Evolutionary conservation across 2,329 filamentous ascomycete genomes (phyloP).

Genomic region (Coleophoma crateriformis): DNA sequence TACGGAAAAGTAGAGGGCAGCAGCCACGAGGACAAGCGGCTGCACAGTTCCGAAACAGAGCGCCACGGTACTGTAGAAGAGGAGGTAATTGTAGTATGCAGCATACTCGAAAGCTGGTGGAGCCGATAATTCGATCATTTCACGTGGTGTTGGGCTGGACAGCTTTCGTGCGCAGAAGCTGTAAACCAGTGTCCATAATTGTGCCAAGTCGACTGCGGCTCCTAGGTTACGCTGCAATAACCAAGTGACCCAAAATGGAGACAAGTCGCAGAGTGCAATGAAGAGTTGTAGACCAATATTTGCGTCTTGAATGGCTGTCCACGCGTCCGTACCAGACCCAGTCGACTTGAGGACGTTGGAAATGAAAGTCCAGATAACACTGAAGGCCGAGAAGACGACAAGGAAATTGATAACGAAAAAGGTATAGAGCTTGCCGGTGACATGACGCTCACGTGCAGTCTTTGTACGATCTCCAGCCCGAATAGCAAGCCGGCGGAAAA

Average conservation of each 20-base stretch:
- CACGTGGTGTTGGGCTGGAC: conserved; percentile 78
- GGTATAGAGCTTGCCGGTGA: conserved; percentile 82
- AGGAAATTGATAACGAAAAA: conserved; percentile 99
- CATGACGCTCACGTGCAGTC: conserved; percentile 85
- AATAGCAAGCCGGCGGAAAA: conserved; percentile 83
- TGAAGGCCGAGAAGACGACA: conserved; percentile 89
- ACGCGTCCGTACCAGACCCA: conserved; percentile 51
- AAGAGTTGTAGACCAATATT: conserved; percentile 62
- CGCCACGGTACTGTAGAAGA: conserved; percentile 88
- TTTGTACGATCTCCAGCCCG: conserved; percentile 86
- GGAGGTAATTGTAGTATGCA: conserved; percentile 95
- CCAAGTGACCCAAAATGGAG: conserved; percentile 92
- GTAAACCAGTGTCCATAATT: conserved; percentile 78
- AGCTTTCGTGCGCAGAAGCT: conserved; percentile 83
- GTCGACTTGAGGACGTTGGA: conserved; percentile 57
- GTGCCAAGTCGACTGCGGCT: conserved; percentile 88
- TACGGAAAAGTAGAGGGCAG: conserved; percentile 81
- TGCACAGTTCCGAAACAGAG: conserved; percentile 82
- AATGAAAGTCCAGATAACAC: conserved; percentile 71
- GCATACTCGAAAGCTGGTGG: conserved; percentile 93
- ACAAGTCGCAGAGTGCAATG: conserved; percentile 72
- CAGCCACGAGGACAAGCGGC: conserved; percentile 79
- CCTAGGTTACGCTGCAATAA: conserved; percentile 88
- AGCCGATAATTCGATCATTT: conserved; percentile 88
- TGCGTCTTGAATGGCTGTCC: conserved; percentile 61